Percentiles rank a stretch among this genome's conserved stretches.
phyloP scores from a whole-genome alignment of 306 rosid genomes.

The Cucurbita moschata region DNA sequence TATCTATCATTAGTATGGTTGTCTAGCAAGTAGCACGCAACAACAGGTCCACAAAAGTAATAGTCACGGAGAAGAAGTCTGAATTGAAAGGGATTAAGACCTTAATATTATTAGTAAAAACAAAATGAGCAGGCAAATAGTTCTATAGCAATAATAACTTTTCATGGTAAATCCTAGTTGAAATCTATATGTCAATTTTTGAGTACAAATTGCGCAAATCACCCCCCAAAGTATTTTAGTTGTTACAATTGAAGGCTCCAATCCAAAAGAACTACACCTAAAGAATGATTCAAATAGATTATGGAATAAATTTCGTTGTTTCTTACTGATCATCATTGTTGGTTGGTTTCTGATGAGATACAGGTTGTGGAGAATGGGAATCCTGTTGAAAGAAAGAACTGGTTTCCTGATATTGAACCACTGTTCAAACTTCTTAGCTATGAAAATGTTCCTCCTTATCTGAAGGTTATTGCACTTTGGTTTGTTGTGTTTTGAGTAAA shows the following conservation, averaged over 20 bases:
- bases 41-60: neutral
- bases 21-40: neutral
- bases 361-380: slow-evolving; percentile 91
- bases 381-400: slow-evolving; percentile 64
- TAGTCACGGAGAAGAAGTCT: neutral
- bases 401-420: slow-evolving; percentile 95
- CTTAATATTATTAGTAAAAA: neutral
- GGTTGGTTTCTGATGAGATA: slow-evolving; percentile 12
- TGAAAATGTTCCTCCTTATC: slow-evolving; percentile 92
- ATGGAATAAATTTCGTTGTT: neutral
- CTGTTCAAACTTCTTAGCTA: slow-evolving; percentile 93
- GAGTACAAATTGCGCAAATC: neutral
- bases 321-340: slow-evolving; percentile 2
- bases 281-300: neutral
- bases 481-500: slow-evolving; percentile 9
- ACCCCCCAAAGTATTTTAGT: neutral
- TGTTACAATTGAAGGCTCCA: neutral
- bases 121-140: neutral
- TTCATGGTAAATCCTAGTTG: too few species aligned
- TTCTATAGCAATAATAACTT: too few species aligned
- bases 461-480: slow-evolving; percentile 44
- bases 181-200: too few species aligned
- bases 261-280: neutral
- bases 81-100: neutral
- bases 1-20: neutral